Evolutionary conservation across 2,329 filamentous ascomycete species (phyloP), one percentile per base, ranked within the genome.

Genomic region (Scytalidium lignicola): DNA sequence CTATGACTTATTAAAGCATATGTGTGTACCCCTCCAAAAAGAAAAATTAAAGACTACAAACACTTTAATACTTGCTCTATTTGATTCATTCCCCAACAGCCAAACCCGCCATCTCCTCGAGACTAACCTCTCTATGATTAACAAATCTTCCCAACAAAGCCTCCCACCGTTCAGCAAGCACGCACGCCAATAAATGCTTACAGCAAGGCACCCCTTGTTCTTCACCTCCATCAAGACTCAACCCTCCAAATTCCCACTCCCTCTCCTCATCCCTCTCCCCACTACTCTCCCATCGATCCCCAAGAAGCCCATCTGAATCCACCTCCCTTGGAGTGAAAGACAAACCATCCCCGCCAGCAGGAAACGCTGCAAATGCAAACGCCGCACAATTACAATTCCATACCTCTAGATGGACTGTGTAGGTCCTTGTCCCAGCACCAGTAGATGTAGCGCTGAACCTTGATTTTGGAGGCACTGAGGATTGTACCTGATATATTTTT

Each of bases 301-400:
- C 6, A 28, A 13, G 26, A 28, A 8, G 45, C 50, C 41, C 47
- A 43, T 40, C 20, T 12, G 41, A 5, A 13, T n/a, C 23, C 18
- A 20, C 17, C 5, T 44, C 26, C 22, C 23, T 17, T 4, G 41
- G 22, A 40, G 41, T 18, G 26, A 37, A 37, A 37, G 32, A n/a
- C 5, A 17, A 39, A 5, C 5, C 17, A 4, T 44, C n/a, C 19
- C 48, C 45, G 37, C 51, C 37, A 47, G 65, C 58, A 21, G 75
- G 74, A 58, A 90, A 91, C 2, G 85, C 79, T 18, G 84, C 74
- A 54, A 95, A 84, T 0, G 85, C 78, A 66, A 97, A 97, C 1
- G 83, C 84, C 3, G 90, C 86, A 70, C 93, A 99, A 1, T 82
- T 88, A 67, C 93, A 99, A 66, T 86, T 90, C 93, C 93, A 97